Percentiles rank a stretch among this genome's conserved stretches.
These are phyloP conservation scores for Abelmoschus esculentus DNA, from an alignment of 345 rosid genomes.

Conservation along the genomic window DNA sequence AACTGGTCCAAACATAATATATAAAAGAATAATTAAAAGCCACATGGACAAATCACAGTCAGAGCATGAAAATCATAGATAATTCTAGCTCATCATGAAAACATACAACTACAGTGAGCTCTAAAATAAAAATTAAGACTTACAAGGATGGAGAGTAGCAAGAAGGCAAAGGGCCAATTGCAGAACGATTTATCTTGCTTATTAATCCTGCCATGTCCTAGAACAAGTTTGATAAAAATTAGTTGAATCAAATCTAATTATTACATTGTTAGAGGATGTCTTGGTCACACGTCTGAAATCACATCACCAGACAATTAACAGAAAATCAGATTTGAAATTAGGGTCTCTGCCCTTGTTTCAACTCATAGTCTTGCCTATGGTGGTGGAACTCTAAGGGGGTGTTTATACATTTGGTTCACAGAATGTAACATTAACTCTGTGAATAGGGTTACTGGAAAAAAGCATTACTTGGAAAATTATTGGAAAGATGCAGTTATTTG, in stretches of 20 bases:
- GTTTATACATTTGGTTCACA: too few relatives aligned
- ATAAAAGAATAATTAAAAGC: background rate
- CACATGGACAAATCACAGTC: background rate
- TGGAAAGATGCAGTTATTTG: too few relatives aligned
- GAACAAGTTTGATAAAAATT: constrained; percentile 16
- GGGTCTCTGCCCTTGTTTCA: too few relatives aligned
- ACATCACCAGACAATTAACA: too few relatives aligned
- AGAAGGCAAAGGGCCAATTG: constrained; percentile 69
- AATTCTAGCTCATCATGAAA: background rate
- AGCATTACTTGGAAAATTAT: too few relatives aligned
- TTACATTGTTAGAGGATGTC: background rate
- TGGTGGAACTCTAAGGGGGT: too few relatives aligned
- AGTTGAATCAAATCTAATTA: constrained; percentile 2
- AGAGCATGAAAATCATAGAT: background rate
- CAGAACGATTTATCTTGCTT: too few relatives aligned
- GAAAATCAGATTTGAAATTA: too few relatives aligned
- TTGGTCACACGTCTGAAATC: too few relatives aligned
- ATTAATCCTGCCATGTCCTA: constrained; percentile 83
- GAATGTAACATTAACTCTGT: too few relatives aligned
- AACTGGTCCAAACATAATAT: background rate
- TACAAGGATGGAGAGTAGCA: constrained; percentile 94
- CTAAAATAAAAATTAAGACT: constrained; percentile 23
- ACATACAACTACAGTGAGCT: constrained; percentile 10
- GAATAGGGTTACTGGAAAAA: too few relatives aligned
- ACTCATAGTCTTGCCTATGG: too few relatives aligned